These are phyloP conservation scores for Myochromella boudieri DNA, from an alignment of 768 basidiomycete species.

Conservation along the genomic window DNA sequence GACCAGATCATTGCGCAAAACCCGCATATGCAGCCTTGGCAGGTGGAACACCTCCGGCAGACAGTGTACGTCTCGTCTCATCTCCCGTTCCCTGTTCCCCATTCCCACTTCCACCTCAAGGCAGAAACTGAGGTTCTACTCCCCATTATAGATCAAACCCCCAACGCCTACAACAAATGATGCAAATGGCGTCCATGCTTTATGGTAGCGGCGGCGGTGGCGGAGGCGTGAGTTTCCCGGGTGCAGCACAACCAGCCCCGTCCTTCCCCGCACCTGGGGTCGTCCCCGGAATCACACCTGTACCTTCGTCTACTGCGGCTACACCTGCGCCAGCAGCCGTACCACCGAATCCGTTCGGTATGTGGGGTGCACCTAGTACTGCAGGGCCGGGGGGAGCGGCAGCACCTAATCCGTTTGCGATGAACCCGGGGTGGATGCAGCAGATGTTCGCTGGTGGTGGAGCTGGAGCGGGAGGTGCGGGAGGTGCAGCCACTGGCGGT, in stretches of 20 bases:
- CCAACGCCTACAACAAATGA: conserved; percentile 68
- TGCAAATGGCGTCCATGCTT: conserved; percentile 68
- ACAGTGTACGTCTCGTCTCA: conserved; percentile 51
- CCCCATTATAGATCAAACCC: conserved; percentile 62
- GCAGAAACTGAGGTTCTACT: conserved; percentile 3
- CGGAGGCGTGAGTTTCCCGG: background rate
- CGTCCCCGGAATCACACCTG: background rate
- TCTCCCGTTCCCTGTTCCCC: background rate
- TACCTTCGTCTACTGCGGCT: background rate
- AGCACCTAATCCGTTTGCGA: conserved; percentile 31
- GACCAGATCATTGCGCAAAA: conserved; percentile 77
- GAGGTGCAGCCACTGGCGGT: conserved; percentile 23
- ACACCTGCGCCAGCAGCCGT: conserved; percentile 21
- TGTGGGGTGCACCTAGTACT: conserved; percentile 22
- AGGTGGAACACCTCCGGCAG: conserved; percentile 70
- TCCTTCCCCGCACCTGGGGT: background rate
- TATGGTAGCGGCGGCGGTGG: conserved; percentile 44
- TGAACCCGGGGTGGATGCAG: conserved; percentile 45
- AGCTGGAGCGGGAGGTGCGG: conserved; percentile 22
- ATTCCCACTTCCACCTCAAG: background rate
- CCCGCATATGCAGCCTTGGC: conserved; percentile 74
- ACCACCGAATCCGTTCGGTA: conserved; percentile 18
- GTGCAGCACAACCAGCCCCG: background rate
- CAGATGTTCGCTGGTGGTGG: conserved; percentile 36
- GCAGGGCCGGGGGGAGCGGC: conserved; percentile 24